Base-by-base conservation (phyloP, 2,329 filamentous ascomycete species). In the Fusarium sarcochroum region DNA sequence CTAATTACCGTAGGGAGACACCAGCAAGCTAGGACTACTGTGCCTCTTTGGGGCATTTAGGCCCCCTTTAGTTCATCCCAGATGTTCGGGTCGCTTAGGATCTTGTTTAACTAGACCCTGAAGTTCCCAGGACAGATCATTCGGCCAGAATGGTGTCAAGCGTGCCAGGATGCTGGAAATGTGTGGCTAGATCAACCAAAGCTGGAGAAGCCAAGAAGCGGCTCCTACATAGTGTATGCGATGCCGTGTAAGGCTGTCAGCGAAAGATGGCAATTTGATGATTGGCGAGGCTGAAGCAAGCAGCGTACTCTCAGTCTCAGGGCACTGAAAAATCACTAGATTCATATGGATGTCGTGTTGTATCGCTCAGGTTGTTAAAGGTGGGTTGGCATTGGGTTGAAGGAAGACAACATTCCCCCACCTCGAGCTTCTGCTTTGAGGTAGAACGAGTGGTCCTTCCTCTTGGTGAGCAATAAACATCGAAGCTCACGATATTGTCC, bases 31-130 rank as follows among this genome's bases (percentile, higher is more conserved):
- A 70, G 69, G 63, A 52, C 65, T 69, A 72, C 75, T 77, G 75
- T 77, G 77, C 77, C 76, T 70, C 69, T 69, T 73, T 73, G 67
- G 70, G 71, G 65, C 73, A 74, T 75, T 64, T 58, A 69, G 64
- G 73, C 66, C 70, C 76, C 71, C 75, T 77, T 78, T 81, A 81
- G 79, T 78, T 76, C 73, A 74, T 80, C 77, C 79, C 79, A 73
- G 73, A 74, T 72, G 70, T 66, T 75, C 71, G 79, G 79, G 77
- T 80, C 79, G 75, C 75, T 76, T 76, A 75, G 78, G 77, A 79
- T 79, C 77, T 77, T 78, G 73, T 76, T 73, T 75, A 73, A 64
- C 61, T 64, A 65, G 72, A 74, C 73, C 74, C 75, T 73, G 76
- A 73, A 70, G 60, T 63, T 66, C 70, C 67, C 65, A 58, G 66